Percentiles rank a stretch among this genome's conserved stretches.
phyloP scores from a whole-genome alignment of 164 flowering plant genomes.

The Sedum album region DNA sequence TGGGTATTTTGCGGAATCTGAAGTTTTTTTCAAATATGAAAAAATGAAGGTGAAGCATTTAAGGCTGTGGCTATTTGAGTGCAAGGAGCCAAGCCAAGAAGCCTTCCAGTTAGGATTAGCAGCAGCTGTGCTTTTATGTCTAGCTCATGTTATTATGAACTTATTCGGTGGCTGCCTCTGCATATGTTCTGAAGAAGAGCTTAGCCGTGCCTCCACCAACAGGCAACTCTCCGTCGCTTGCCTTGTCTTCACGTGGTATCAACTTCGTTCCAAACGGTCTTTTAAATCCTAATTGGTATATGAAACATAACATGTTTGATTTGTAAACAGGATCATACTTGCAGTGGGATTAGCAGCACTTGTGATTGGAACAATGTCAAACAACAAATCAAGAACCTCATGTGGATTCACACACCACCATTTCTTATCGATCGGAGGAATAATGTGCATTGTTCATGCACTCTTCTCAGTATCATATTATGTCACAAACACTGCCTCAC shows the following conservation, averaged over 20 bases:
- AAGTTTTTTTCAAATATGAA: no score
- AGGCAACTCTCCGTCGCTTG: slow-evolving; percentile 51
- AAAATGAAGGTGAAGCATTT: slow-evolving; percentile 55
- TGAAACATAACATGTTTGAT: no score
- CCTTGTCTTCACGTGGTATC: slow-evolving; percentile 68
- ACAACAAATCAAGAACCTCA: slow-evolving; percentile 56
- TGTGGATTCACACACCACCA: slow-evolving; percentile 78
- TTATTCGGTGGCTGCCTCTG: slow-evolving; percentile 69
- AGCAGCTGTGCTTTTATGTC: slow-evolving; percentile 47
- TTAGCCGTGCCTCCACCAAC: slow-evolving; percentile 46
- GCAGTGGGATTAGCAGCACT: slow-evolving; percentile 50
- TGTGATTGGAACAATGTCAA: slow-evolving; percentile 62
- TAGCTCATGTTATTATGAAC: slow-evolving; percentile 68
- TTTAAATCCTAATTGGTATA: neutral
- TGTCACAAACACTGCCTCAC: slow-evolving; percentile 43
- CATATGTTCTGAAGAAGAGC: slow-evolving; percentile 56
- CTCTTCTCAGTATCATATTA: slow-evolving; percentile 57
- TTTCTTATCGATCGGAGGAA: slow-evolving; percentile 72
- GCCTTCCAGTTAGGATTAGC: slow-evolving; percentile 71
- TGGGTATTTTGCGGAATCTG: no score
- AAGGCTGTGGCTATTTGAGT: slow-evolving; percentile 70
- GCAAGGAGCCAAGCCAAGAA: slow-evolving; percentile 67
- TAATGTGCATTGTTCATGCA: slow-evolving; percentile 74
- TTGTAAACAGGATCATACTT: slow-evolving; percentile 49
- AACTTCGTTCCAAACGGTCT: no score